These are phyloP conservation scores for Gastrolobium bilobum DNA, from an alignment of 306 rosid genomes.

Conservation along the genomic window DNA sequence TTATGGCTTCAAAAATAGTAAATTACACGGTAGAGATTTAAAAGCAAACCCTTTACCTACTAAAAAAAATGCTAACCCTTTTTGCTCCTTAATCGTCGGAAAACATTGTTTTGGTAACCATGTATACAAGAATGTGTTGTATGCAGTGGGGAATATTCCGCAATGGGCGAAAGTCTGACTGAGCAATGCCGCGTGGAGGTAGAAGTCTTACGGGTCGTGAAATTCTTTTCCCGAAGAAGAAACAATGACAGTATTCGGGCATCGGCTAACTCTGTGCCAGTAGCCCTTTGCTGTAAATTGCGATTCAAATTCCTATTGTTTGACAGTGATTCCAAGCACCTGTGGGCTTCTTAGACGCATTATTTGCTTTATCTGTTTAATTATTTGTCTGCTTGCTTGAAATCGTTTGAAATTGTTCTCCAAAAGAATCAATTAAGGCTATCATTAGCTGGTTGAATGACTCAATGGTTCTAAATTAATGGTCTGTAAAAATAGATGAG, in stretches of 20 bases:
- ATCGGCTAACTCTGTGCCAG: too few relatives aligned
- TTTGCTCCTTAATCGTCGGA: too few relatives aligned
- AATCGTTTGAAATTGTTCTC: neutral
- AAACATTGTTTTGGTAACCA: too few relatives aligned
- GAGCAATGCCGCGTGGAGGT: neutral
- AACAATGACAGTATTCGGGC: neutral
- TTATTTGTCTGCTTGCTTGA: neutral
- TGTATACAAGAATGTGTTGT: too few relatives aligned
- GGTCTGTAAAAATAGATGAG: neutral
- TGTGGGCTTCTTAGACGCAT: too few relatives aligned
- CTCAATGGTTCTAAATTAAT: neutral
- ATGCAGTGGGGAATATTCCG: too few relatives aligned
- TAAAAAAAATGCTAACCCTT: too few relatives aligned
- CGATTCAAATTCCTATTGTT: too few relatives aligned
- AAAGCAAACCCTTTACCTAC: neutral
- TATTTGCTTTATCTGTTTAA: too few relatives aligned
- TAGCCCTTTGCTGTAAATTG: too few relatives aligned
- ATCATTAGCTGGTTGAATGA: constrained; percentile 8
- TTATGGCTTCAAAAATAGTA: constrained; percentile 9
- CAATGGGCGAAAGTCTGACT: neutral
- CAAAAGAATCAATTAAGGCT: neutral
- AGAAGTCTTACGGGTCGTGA: neutral
- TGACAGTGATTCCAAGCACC: too few relatives aligned
- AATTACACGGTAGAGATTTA: neutral
- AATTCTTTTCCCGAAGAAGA: neutral